Evolutionary conservation across 108 stramenopile genomes (phyloP), one percentile per base, ranked within the genome.

Genomic region (Cyclotella distinguenda): DNA sequence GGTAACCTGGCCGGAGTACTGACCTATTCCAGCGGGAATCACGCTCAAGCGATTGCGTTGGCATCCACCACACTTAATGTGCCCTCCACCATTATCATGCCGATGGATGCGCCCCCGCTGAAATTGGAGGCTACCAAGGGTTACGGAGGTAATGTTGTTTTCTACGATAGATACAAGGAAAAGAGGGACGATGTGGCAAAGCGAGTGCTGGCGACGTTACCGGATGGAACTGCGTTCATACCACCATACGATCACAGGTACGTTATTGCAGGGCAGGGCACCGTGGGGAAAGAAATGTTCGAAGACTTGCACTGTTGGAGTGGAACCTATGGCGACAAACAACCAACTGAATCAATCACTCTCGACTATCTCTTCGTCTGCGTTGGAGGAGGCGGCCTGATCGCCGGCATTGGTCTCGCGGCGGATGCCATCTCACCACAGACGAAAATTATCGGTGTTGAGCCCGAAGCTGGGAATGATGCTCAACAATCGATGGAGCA

Each of bases 351-450:
- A 65, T 42, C 31, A 3, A 66, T 48, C 4, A 50, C 65, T 15
- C 52, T 86, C 11, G 85, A 86, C 52, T 80, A 78, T 15, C 68
- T 86, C 39, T 79, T 86, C 42, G 78, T 84, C 16, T 79, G 82
- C 19, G 79, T 86, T 11, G 86, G 86, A 33, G 83, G 86, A 11
- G 86, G 86, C 16, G 86, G 86, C 12, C 68, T 86, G 18, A 75
- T 82, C 9, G 60, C 72, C 4, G 86, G 86, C 5, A 82, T 72
- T 42, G 51, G 61, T 34, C 60, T 84, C 7, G 73, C 74, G 13
- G 74, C 64, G 7, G 38, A 57, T n/a, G 57, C 67, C 30, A 49
- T 82, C 13, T 69, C 82, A 6, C 82, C 82, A n/a, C n/a, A 62
- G n/a, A 75, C 73, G 16, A 69, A 76, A 60, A 55, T 82, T 23